phyloP scores from a whole-genome alignment of 805 yeast genomes.

The Teunomyces aglyptinius region DNA sequence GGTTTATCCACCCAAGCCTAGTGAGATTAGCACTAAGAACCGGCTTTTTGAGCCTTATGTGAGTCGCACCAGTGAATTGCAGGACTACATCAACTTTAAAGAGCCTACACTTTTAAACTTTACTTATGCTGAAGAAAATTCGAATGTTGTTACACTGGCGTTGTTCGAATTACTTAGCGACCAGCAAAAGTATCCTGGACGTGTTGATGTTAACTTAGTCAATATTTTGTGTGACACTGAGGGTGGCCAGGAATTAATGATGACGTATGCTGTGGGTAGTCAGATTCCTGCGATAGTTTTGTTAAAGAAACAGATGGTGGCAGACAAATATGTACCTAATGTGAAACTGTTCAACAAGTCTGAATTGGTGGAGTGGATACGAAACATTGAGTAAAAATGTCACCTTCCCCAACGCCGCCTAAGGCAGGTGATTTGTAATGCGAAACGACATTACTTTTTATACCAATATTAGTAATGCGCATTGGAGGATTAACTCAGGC shows the following conservation, averaged over 20 bases:
- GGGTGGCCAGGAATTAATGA: slow-evolving; percentile 57
- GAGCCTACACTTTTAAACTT: slow-evolving; percentile 71
- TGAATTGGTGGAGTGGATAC: slow-evolving; percentile 32
- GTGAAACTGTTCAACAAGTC: slow-evolving; percentile 22
- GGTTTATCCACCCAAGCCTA: slow-evolving; percentile 42
- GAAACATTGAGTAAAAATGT: slow-evolving; percentile 15
- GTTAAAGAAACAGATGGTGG: slow-evolving; percentile 62
- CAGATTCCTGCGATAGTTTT: slow-evolving; percentile 67
- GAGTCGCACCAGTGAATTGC: slow-evolving; percentile 57
- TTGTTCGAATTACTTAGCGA: slow-evolving; percentile 42
- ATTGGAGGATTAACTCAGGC: not conserved
- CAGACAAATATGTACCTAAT: slow-evolving; percentile 26
- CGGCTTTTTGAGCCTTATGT: slow-evolving; percentile 43
- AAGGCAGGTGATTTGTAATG: slow-evolving; percentile 2
- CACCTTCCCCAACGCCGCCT: too few species aligned
- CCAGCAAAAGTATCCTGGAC: slow-evolving; percentile 23
- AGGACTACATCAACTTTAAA: slow-evolving; percentile 49
- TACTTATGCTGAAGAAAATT: slow-evolving; percentile 63
- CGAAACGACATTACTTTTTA: not conserved
- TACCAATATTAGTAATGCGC: slow-evolving; percentile 2
- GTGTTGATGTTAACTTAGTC: slow-evolving; percentile 55
- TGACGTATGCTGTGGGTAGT: slow-evolving; percentile 49
- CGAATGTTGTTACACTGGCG: slow-evolving; percentile 61
- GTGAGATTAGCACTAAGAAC: slow-evolving; percentile 37
- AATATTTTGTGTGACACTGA: slow-evolving; percentile 70